Evolutionary conservation across 805 yeast genomes (phyloP).

Genomic region (Lipomyces orientalis): DNA sequence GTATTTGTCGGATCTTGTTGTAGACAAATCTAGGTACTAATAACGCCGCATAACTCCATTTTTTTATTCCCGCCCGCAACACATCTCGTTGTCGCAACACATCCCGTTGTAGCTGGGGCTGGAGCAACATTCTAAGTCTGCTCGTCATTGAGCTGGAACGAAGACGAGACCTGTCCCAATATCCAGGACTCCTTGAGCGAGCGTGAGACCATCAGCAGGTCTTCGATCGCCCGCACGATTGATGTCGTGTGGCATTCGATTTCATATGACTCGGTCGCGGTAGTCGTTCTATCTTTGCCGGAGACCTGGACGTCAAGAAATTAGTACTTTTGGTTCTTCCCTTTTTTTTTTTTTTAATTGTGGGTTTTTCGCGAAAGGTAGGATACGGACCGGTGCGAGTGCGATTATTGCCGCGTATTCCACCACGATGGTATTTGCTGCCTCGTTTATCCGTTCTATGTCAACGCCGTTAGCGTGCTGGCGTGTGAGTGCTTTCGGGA

Average conservation of each 20-base stretch:
- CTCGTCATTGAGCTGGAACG: conserved; percentile 4
- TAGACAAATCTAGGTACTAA: no score
- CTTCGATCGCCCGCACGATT: conserved; percentile 49
- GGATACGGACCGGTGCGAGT: conserved; percentile 40
- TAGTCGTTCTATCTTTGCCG: conserved; percentile 44
- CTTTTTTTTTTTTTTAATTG: no score
- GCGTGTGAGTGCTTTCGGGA: not conserved
- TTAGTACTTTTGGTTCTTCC: not conserved
- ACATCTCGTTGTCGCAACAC: not conserved
- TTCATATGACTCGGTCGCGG: conserved; percentile 49
- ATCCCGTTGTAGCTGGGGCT: not conserved
- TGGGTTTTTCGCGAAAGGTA: no score
- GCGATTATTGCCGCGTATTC: conserved; percentile 42
- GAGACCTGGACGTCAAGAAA: conserved; percentile 12
- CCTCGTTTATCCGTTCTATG: conserved; percentile 36
- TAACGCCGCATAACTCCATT: no score
- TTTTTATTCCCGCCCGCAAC: not conserved
- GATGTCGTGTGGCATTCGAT: conserved; percentile 49
- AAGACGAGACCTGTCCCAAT: conserved; percentile 47
- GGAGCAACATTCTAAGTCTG: not conserved
- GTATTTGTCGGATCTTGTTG: no score
- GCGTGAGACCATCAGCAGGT: conserved; percentile 48
- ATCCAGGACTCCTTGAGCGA: conserved; percentile 52
- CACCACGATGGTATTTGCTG: conserved; percentile 21
- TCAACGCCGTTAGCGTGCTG: not conserved